Evolutionary conservation across 208 protist species (phyloP).

Genomic region (Acanthamoeba quina): DNA sequence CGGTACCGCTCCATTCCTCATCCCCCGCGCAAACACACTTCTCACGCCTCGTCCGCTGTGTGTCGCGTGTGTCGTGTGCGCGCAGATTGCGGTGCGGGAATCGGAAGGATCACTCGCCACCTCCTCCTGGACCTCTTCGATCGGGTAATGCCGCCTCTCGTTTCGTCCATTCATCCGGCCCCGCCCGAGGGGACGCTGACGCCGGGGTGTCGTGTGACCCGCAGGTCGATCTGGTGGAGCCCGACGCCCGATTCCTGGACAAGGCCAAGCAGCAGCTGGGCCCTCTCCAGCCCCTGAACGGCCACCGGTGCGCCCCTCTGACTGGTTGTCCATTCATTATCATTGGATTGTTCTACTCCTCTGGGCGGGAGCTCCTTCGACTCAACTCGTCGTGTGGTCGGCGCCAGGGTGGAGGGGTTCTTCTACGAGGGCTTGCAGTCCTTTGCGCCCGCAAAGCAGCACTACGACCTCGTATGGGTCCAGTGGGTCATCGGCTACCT

Average conservation of each 20-base stretch:
- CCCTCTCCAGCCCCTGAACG: background rate
- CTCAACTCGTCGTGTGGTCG: too few relatives aligned
- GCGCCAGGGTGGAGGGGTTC: slow-evolving; percentile 75
- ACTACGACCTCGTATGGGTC: slow-evolving; percentile 86
- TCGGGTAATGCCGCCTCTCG: background rate
- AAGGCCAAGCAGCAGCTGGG: slow-evolving; percentile 72
- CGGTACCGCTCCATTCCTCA: background rate
- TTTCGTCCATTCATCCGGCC: background rate
- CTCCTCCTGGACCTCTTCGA: slow-evolving; percentile 81
- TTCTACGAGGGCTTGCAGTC: slow-evolving; percentile 79
- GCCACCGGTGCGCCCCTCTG: background rate
- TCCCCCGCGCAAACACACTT: too few relatives aligned
- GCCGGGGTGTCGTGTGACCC: background rate
- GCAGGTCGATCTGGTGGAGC: slow-evolving; percentile 84
- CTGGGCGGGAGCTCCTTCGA: too few relatives aligned
- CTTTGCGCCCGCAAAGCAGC: slow-evolving; percentile 57
- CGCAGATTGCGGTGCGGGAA: slow-evolving; percentile 85
- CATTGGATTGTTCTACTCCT: background rate
- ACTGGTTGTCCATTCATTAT: background rate
- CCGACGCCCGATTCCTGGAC: slow-evolving; percentile 81
- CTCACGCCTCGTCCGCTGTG: background rate
- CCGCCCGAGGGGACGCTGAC: background rate
- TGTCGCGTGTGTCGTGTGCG: background rate
- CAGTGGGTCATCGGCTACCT: slow-evolving; percentile 87
- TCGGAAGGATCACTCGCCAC: slow-evolving; percentile 81